Percentiles rank a stretch among this genome's conserved stretches.
Evolutionary conservation across 139 green algal genomes (phyloP).

Genomic region (Chlamydomonas asymmetrica): DNA sequence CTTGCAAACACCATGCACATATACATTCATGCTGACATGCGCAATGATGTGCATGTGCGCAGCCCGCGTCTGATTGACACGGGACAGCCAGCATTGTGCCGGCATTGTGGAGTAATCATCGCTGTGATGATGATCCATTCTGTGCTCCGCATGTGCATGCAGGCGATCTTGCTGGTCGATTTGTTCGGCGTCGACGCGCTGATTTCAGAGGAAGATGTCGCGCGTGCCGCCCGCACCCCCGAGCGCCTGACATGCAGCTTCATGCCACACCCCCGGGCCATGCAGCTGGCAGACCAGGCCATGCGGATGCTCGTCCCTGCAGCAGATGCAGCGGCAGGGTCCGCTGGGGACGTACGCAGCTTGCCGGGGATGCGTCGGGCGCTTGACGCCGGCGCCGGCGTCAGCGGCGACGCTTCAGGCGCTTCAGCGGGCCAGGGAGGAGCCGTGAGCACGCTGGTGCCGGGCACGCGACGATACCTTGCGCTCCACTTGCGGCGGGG

Average conservation of each 20-base stretch:
- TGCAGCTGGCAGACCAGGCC: background rate
- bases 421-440: too few relatives aligned
- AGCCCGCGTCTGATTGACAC: background rate
- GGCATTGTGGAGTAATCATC: too few relatives aligned
- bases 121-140: too few relatives aligned
- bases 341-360: background rate
- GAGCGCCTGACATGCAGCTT: slow-evolving; percentile 15
- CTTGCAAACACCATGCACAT: background rate
- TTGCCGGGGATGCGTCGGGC: background rate
- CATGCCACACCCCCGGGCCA: slow-evolving; percentile 5
- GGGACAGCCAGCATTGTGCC: too few relatives aligned
- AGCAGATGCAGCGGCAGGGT: background rate
- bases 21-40: background rate
- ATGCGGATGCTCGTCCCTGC: slow-evolving; percentile 3
- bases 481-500: slow-evolving; percentile 19
- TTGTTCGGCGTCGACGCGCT: slow-evolving; percentile 17
- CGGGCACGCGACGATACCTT: slow-evolving; percentile 8
- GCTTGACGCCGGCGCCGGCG: background rate
- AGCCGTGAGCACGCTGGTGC: background rate
- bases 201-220: background rate
- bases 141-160: background rate
- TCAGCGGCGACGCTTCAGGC: background rate
- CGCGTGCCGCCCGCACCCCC: slow-evolving; percentile 2
- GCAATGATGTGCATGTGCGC: background rate
- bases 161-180: slow-evolving; percentile 24